Percentiles rank a stretch among this genome's conserved stretches.
phyloP scores from a whole-genome alignment of 768 basidiomycete species.

The Pisolithus marmoratus region DNA sequence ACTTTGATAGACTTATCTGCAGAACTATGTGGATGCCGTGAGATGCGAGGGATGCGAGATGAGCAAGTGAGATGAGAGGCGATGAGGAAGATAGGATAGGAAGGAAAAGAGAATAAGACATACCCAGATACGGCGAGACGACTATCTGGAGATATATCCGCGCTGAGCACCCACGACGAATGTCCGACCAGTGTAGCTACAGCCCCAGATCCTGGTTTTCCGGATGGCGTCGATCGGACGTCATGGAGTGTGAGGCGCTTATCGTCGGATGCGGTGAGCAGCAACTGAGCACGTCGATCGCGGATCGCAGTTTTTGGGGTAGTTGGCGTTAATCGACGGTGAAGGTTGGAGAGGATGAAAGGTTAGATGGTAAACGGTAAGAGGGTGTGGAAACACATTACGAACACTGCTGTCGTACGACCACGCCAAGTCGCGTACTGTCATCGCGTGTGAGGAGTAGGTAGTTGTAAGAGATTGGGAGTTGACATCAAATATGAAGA shows the following conservation, averaged over 20 bases:
- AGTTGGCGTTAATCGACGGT: too few species aligned
- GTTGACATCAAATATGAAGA: constrained; percentile 80
- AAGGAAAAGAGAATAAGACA: constrained; percentile 16
- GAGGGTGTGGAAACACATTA: too few species aligned
- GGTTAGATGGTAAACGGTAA: too few species aligned
- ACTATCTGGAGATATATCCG: constrained; percentile 78
- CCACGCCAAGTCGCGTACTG: constrained; percentile 84
- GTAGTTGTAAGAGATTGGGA: constrained; percentile 58
- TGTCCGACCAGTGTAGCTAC: constrained; percentile 87
- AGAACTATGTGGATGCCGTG: constrained; percentile 41
- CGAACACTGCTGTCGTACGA: constrained; percentile 82
- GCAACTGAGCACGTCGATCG: constrained; percentile 50
- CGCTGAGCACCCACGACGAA: constrained; percentile 84
- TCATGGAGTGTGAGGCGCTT: constrained; percentile 89
- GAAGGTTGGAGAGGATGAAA: too few species aligned
- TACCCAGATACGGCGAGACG: constrained; percentile 79
- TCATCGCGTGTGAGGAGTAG: constrained; percentile 86
- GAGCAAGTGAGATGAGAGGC: too few species aligned
- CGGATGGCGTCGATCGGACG: constrained; percentile 61
- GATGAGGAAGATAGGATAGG: background rate
- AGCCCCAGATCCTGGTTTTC: constrained; percentile 61
- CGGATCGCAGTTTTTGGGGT: background rate
- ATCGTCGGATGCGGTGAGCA: constrained; percentile 90
- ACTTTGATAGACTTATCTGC: constrained; percentile 83
- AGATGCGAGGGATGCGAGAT: background rate